phyloP scores from a whole-genome alignment of 768 basidiomycete species.

The Rhodotorula paludigena region DNA sequence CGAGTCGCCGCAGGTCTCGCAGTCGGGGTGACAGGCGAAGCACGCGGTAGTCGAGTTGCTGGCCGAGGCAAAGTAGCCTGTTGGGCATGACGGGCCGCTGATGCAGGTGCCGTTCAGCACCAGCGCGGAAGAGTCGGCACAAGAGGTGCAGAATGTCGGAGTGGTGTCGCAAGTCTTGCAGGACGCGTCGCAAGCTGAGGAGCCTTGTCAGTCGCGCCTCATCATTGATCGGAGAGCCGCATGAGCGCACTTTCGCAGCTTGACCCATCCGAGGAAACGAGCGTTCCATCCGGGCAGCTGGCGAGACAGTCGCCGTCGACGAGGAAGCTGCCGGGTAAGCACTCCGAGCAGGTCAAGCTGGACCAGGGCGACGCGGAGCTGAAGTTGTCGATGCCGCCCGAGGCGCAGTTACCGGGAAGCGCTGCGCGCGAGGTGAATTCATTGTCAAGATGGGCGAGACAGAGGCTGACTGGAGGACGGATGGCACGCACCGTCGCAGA shows the following conservation, averaged over 20 bases:
- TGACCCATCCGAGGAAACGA: slow-evolving; percentile 62
- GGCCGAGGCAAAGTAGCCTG: slow-evolving; percentile 63
- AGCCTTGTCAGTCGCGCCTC: too few relatives aligned
- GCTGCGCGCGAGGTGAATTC: slow-evolving; percentile 54
- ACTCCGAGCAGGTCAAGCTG: slow-evolving; percentile 68
- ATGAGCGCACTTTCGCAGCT: slow-evolving; percentile 64
- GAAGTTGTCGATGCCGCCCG: slow-evolving; percentile 70
- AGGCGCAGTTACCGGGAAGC: slow-evolving; percentile 75
- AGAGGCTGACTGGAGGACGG: not conserved
- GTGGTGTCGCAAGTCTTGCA: slow-evolving; percentile 68
- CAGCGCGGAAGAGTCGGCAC: slow-evolving; percentile 54
- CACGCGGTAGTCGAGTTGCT: slow-evolving; percentile 55
- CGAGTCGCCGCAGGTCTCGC: slow-evolving; percentile 51
- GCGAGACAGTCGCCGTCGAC: slow-evolving; percentile 65
- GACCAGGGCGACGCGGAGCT: slow-evolving; percentile 61
- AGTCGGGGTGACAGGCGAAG: slow-evolving; percentile 76
- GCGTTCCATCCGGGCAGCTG: slow-evolving; percentile 67
- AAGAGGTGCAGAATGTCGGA: slow-evolving; percentile 68
- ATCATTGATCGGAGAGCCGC: too few relatives aligned
- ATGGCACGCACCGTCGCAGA: slow-evolving; percentile 67
- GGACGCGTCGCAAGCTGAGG: slow-evolving; percentile 62
- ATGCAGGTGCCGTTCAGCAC: slow-evolving; percentile 71
- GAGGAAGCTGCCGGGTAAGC: slow-evolving; percentile 70
- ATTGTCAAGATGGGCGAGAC: too few relatives aligned
- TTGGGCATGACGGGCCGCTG: slow-evolving; percentile 59